These are phyloP conservation scores for Aspergillus chevalieri DNA, from an alignment of 2,329 filamentous ascomycete genomes.

Conservation along the genomic window DNA sequence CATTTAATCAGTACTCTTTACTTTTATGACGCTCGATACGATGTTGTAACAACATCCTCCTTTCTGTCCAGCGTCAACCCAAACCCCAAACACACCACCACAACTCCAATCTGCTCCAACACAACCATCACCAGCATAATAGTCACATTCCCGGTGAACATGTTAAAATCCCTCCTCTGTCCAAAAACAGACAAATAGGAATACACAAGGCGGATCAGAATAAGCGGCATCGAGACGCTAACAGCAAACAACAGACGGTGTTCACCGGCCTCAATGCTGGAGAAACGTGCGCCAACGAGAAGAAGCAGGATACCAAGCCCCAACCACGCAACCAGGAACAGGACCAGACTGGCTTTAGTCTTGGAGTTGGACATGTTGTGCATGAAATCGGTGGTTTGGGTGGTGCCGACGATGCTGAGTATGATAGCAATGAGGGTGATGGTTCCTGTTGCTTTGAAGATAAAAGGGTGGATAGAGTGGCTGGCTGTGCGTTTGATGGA, in stretches of 20 bases:
- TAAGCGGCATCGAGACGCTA: constrained; percentile 41
- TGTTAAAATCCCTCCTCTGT: constrained; percentile 38
- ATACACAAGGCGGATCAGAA: constrained; percentile 48
- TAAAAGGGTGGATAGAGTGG: constrained; percentile 12
- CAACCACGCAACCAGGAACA: constrained; percentile 40
- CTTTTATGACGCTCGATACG: neutral
- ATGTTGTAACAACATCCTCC: too few species aligned
- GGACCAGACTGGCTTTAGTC: constrained; percentile 38
- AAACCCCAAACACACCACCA: constrained; percentile 35
- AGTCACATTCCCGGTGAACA: constrained; percentile 33
- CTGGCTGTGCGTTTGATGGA: constrained; percentile 16
- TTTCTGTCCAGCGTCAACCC: constrained; percentile 17
- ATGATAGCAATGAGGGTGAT: constrained; percentile 28
- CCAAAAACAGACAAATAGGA: constrained; percentile 40
- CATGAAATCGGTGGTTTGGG: constrained; percentile 23
- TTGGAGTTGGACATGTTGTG: constrained; percentile 24
- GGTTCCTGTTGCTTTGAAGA: constrained; percentile 27
- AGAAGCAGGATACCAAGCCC: constrained; percentile 30
- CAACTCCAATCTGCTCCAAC: constrained; percentile 47
- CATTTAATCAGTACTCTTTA: neutral
- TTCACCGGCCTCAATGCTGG: constrained; percentile 39
- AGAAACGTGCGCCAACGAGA: constrained; percentile 24
- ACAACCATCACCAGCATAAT: constrained; percentile 44
- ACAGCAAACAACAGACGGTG: constrained; percentile 43
- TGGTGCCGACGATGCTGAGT: constrained; percentile 41